These are phyloP conservation scores for Exophiala phaeomuriformis DNA, from an alignment of 2,329 filamentous ascomycete species.

Conservation along the genomic window DNA sequence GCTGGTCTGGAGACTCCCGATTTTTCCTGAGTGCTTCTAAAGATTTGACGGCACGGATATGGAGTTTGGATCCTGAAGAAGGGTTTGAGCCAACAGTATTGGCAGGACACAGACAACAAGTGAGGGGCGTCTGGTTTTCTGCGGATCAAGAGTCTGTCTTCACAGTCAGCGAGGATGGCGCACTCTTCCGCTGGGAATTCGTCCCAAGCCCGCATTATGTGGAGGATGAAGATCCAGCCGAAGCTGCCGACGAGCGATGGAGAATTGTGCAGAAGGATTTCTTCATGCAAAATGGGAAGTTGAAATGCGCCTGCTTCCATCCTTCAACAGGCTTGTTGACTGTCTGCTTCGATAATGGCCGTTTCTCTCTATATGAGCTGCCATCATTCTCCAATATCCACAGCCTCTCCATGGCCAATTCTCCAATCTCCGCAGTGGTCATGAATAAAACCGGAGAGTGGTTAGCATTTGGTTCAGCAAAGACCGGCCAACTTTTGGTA, in stretches of 20 bases:
- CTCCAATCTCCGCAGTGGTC: slow-evolving; percentile 88
- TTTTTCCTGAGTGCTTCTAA: slow-evolving; percentile 92
- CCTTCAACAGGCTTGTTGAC: slow-evolving; percentile 84
- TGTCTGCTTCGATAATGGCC: slow-evolving; percentile 86
- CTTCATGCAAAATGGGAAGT: slow-evolving; percentile 83
- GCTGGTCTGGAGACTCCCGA: slow-evolving; percentile 93
- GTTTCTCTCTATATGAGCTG: slow-evolving; percentile 91
- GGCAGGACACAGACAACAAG: slow-evolving; percentile 80
- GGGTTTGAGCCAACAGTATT: slow-evolving; percentile 85
- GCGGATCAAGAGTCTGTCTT: slow-evolving; percentile 92
- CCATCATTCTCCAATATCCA: slow-evolving; percentile 95
- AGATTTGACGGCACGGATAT: slow-evolving; percentile 87
- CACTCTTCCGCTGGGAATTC: slow-evolving; percentile 90
- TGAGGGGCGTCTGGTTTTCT: slow-evolving; percentile 95
- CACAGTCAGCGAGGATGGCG: slow-evolving; percentile 95
- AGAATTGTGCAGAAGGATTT: slow-evolving; percentile 85
- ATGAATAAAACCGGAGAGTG: slow-evolving; percentile 94
- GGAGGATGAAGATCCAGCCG: slow-evolving; percentile 53
- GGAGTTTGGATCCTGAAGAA: slow-evolving; percentile 81
- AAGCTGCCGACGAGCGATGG: slow-evolving; percentile 67
- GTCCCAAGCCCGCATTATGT: slow-evolving; percentile 49
- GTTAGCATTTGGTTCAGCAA: slow-evolving; percentile 93
- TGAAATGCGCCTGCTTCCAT: slow-evolving; percentile 88
- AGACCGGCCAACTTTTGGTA: slow-evolving; percentile 88
- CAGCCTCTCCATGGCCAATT: slow-evolving; percentile 83